These are phyloP conservation scores for Claviceps quebecensis DNA, from an alignment of 2,329 filamentous ascomycete species.

Conservation along the genomic window DNA sequence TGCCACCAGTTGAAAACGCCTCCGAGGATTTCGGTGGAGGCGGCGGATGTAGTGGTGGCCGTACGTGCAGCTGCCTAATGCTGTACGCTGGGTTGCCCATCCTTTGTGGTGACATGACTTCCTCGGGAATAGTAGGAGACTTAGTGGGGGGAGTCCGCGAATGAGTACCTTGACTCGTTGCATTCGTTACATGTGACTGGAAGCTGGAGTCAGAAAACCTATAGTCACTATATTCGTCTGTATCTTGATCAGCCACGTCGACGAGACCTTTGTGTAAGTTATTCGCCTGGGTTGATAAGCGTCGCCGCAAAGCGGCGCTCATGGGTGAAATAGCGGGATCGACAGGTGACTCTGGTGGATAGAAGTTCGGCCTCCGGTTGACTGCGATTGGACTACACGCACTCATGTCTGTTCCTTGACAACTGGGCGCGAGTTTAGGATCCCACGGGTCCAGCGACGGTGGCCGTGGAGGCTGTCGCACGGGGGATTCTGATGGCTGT, in stretches of 20 bases:
- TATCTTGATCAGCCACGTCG: constrained; percentile 5
- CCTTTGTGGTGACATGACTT: constrained; percentile 1
- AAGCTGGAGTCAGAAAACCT: constrained; percentile 8
- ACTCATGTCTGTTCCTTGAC: constrained; percentile 9
- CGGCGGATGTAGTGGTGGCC: neutral
- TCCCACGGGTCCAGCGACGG: constrained; percentile 32
- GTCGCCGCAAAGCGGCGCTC: neutral
- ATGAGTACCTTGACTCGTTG: constrained; percentile 4
- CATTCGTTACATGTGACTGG: constrained; percentile 6
- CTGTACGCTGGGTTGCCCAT: neutral
- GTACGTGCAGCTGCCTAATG: constrained; percentile 5
- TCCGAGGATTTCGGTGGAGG: neutral
- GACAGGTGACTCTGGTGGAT: constrained; percentile 8
- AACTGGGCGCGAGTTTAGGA: constrained; percentile 12
- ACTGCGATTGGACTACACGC: constrained; percentile 8
- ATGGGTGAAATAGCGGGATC: constrained; percentile 8
- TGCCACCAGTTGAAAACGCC: neutral
- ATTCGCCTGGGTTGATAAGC: neutral
- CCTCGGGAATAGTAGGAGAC: constrained; percentile 9
- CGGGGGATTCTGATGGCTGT: constrained; percentile 8
- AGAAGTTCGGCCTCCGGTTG: constrained; percentile 9
- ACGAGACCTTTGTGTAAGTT: constrained; percentile 2
- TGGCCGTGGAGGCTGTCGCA: constrained; percentile 18
- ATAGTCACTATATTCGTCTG: constrained; percentile 5
- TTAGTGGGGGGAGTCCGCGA: constrained; percentile 5